These are phyloP conservation scores for Volutella citrinella DNA, from an alignment of 2,329 filamentous ascomycete species.

Conservation along the genomic window DNA sequence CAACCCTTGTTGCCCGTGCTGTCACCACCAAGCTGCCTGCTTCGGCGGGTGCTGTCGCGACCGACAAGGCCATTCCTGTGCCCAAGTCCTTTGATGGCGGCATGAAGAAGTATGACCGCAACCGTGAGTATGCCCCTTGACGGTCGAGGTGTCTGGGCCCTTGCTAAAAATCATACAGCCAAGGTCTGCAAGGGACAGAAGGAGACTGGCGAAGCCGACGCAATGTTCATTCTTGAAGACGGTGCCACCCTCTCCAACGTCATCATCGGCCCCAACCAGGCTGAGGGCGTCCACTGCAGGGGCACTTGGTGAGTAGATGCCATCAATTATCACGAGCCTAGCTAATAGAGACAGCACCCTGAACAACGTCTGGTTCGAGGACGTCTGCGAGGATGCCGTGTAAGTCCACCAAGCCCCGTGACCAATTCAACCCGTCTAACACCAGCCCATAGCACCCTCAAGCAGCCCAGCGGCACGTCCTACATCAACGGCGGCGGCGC, in stretches of 20 bases:
- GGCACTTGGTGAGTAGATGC: slow-evolving; percentile 37
- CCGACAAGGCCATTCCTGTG: not conserved
- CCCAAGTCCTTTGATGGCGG: not conserved
- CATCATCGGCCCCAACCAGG: slow-evolving; percentile 46
- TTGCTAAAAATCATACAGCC: no score
- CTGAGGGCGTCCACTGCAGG: slow-evolving; percentile 47
- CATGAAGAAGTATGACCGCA: not conserved
- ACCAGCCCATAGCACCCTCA: no score
- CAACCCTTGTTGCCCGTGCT: not conserved
- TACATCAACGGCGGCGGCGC: slow-evolving; percentile 38
- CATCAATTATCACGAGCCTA: not conserved
- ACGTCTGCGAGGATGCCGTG: slow-evolving; percentile 31
- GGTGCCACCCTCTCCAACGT: slow-evolving; percentile 48
- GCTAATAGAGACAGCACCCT: slow-evolving; percentile 13
- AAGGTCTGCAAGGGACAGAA: slow-evolving; percentile 16
- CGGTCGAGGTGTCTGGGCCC: no score
- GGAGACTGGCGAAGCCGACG: slow-evolving; percentile 17
- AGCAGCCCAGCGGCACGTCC: slow-evolving; percentile 32
- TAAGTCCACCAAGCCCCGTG: no score
- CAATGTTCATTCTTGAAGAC: slow-evolving; percentile 48
- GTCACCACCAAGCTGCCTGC: not conserved
- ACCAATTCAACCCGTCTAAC: no score
- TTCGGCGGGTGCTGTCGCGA: not conserved
- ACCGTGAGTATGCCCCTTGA: not conserved
- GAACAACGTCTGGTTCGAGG: slow-evolving; percentile 32